Percentiles rank a stretch among this genome's conserved stretches.
phyloP scores from a whole-genome alignment of 345 rosid genomes.

The Barbarea vulgaris region DNA sequence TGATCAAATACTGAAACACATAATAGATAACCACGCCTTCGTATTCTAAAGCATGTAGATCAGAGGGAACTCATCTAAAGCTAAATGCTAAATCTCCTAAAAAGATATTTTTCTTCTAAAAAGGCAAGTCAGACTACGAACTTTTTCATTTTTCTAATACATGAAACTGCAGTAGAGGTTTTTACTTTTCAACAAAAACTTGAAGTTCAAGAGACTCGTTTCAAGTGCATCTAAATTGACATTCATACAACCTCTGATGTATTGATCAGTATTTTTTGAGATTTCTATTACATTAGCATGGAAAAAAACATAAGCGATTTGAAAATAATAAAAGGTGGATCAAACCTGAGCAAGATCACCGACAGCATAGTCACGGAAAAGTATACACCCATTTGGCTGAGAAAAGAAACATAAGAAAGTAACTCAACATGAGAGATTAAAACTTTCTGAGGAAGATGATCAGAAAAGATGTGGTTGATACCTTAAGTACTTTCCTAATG shows the following conservation, averaged over 20 bases:
- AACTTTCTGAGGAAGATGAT: not conserved
- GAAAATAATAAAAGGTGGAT: constrained; percentile 3
- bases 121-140: no score
- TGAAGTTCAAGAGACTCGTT: not conserved
- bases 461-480: constrained; percentile 22
- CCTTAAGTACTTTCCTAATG: constrained; percentile 77
- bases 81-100: not conserved
- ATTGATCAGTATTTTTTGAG: no score
- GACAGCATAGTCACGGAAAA: constrained; percentile 84
- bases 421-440: not conserved
- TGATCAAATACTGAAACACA: constrained; percentile 24
- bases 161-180: no score
- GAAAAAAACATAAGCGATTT: not conserved
- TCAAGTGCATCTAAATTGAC: not conserved
- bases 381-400: constrained; percentile 78
- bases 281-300: no score
- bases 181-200: not conserved
- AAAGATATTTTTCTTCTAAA: no score
- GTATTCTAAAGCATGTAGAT: not conserved
- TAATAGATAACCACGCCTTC: constrained; percentile 1
- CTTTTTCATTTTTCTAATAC: no score
- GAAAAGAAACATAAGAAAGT: constrained; percentile 21
- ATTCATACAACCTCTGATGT: not conserved
- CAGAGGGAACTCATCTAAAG: not conserved
- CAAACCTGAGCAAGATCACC: constrained; percentile 97